Evolutionary conservation across 2,329 filamentous ascomycete species (phyloP).

Genomic region (Botrytis fragariae): DNA sequence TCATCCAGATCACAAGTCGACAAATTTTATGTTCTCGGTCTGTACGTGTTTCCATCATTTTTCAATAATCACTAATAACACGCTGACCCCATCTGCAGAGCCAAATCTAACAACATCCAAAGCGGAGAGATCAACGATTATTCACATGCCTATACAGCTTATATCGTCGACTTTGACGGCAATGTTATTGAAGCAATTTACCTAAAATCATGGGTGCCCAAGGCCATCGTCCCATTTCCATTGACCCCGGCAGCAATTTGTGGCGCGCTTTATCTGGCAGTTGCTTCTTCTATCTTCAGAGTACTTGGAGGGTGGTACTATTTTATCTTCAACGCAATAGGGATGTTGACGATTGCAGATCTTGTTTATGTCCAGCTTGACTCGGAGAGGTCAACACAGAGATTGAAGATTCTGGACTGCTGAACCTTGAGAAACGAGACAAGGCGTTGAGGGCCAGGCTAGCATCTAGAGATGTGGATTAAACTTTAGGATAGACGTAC

Average conservation of each 20-base stretch:
- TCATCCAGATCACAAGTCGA: background rate
- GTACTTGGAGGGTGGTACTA: background rate
- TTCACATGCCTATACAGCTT: background rate
- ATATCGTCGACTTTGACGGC: background rate
- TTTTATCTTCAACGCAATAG: background rate
- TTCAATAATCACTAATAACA: background rate
- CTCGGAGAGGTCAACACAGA: background rate
- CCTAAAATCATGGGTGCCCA: background rate
- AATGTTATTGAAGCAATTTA: conserved; percentile 6
- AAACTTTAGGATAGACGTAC: background rate
- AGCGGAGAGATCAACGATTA: background rate
- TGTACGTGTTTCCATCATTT: background rate
- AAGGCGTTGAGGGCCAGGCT: background rate
- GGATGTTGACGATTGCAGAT: background rate
- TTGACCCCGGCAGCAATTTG: background rate
- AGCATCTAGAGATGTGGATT: background rate
- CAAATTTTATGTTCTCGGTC: background rate
- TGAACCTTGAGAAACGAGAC: background rate
- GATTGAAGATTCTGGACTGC: background rate
- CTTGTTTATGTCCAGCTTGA: background rate
- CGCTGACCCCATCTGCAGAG: background rate
- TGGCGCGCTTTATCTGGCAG: background rate
- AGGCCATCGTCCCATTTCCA: background rate
- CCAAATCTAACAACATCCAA: background rate
- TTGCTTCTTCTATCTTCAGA: background rate